Evolutionary conservation across 2,329 filamentous ascomycete species (phyloP).

Genomic region (Fusarium siculi): DNA sequence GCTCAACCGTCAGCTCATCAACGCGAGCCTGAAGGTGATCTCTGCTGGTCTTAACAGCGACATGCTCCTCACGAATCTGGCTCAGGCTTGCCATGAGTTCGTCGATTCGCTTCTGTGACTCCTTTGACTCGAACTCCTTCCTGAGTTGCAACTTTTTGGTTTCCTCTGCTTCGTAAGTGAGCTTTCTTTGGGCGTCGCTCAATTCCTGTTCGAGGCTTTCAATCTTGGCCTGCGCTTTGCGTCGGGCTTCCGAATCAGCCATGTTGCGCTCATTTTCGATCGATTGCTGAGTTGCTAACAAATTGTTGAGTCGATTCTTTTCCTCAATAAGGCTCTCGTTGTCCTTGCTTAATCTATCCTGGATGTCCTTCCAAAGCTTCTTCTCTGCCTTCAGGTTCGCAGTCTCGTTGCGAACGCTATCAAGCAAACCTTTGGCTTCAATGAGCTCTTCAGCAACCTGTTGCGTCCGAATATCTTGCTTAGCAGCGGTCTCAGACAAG

Average conservation of each 20-base stretch:
- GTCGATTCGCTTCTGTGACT: conserved; percentile 91
- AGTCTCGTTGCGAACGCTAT: conserved; percentile 90
- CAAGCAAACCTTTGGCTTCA: conserved; percentile 81
- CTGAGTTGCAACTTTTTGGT: conserved; percentile 83
- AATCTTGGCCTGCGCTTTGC: conserved; percentile 80
- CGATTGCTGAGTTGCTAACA: conserved; percentile 86
- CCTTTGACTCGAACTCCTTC: conserved; percentile 89
- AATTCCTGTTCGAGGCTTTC: conserved; percentile 85
- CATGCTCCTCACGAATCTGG: conserved; percentile 85
- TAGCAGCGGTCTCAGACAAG: conserved; percentile 84
- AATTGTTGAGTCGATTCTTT: conserved; percentile 81
- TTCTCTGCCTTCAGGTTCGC: conserved; percentile 96
- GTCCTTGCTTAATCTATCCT: conserved; percentile 87
- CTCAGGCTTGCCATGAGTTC: conserved; percentile 85
- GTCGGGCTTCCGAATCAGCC: conserved; percentile 81
- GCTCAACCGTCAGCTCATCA: conserved; percentile 87
- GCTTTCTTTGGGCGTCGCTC: conserved; percentile 80
- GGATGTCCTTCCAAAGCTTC: conserved; percentile 92
- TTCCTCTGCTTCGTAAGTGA: conserved; percentile 85
- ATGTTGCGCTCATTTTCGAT: conserved; percentile 93
- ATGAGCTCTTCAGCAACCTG: conserved; percentile 94
- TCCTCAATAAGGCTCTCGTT: conserved; percentile 88
- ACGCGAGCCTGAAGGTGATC: conserved; percentile 91
- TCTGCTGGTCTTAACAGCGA: conserved; percentile 84
- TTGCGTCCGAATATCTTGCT: conserved; percentile 89